phyloP scores from a whole-genome alignment of 2,329 filamentous ascomycete genomes.

The Camillea tinctor region DNA sequence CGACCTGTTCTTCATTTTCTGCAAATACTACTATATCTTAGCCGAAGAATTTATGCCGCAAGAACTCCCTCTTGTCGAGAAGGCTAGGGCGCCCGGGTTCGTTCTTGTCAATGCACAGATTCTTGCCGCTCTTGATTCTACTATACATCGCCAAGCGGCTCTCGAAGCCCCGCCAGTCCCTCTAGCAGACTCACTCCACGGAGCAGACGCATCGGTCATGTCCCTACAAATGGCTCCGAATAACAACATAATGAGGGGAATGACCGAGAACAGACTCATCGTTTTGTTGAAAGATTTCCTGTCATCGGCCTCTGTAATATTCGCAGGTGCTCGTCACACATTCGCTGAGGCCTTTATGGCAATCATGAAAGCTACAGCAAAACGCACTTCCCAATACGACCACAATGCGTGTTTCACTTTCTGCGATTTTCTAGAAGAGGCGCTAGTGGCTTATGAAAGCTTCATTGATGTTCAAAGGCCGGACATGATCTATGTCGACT shows the following conservation, averaged over 20 bases:
- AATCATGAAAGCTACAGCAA: conserved; percentile 71
- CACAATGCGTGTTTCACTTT: conserved; percentile 82
- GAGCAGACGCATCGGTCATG: conserved; percentile 65
- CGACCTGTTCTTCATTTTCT: conserved; percentile 88
- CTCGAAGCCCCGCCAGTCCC: conserved; percentile 45
- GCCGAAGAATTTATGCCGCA: conserved; percentile 69
- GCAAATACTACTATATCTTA: conserved; percentile 82
- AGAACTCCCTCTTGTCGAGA: conserved; percentile 51
- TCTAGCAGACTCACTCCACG: conserved; percentile 45
- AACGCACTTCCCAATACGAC: conserved; percentile 76
- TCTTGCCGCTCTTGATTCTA: conserved; percentile 75
- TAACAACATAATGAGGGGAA: conserved; percentile 69
- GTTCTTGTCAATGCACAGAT: conserved; percentile 81
- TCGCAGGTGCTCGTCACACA: conserved; percentile 55
- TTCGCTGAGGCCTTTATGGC: conserved; percentile 75
- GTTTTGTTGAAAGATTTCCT: conserved; percentile 81
- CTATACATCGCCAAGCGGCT: conserved; percentile 72
- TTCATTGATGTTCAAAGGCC: conserved; percentile 42
- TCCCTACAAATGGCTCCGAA: conserved; percentile 61
- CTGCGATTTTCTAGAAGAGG: conserved; percentile 88
- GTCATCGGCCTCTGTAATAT: conserved; percentile 42
- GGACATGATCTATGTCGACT: conserved; percentile 59
- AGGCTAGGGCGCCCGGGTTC: conserved; percentile 70
- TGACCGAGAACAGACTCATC: conserved; percentile 86
- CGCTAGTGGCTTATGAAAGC: conserved; percentile 60